These are phyloP conservation scores for Russula sp. DNA, from an alignment of 768 basidiomycete species.

Conservation along the genomic window DNA sequence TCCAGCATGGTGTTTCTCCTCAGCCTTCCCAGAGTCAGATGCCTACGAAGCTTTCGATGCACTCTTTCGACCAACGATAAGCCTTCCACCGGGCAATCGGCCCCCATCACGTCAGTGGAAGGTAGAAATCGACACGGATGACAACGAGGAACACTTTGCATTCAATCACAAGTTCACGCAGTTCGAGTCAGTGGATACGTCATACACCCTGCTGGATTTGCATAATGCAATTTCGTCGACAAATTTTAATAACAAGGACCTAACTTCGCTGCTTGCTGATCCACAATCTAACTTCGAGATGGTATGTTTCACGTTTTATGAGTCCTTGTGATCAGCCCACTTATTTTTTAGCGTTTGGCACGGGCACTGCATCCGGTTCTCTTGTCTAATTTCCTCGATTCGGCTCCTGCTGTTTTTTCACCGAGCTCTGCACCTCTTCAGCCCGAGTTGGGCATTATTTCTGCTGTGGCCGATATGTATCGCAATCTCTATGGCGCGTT, in stretches of 20 bases:
- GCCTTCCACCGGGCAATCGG: not conserved
- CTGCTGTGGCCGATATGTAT: conserved; percentile 50
- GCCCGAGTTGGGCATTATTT: conserved; percentile 51
- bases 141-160: conserved; percentile 30
- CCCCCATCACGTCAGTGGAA: conserved; percentile 28
- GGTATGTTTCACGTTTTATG: not conserved
- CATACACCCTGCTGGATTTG: conserved; percentile 26
- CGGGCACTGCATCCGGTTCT: conserved; percentile 71
- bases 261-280: conserved; percentile 11
- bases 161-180: conserved; percentile 1
- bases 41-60: conserved; percentile 50
- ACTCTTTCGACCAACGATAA: conserved; percentile 31
- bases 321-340: not conserved
- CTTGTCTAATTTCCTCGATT: conserved; percentile 79
- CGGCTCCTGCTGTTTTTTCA: conserved; percentile 74
- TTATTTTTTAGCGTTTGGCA: conserved; percentile 49
- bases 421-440: conserved; percentile 53
- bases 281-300: conserved; percentile 17
- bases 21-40: conserved; percentile 46
- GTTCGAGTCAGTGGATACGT: conserved; percentile 8
- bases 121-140: conserved; percentile 32
- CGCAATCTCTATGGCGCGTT: conserved; percentile 53
- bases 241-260: conserved; percentile 1
- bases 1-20: conserved; percentile 57
- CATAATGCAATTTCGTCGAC: conserved; percentile 9